Conservation (phyloP, 2,329 filamentous ascomycete species). For the Pseudogymnoascus sp. region DNA sequence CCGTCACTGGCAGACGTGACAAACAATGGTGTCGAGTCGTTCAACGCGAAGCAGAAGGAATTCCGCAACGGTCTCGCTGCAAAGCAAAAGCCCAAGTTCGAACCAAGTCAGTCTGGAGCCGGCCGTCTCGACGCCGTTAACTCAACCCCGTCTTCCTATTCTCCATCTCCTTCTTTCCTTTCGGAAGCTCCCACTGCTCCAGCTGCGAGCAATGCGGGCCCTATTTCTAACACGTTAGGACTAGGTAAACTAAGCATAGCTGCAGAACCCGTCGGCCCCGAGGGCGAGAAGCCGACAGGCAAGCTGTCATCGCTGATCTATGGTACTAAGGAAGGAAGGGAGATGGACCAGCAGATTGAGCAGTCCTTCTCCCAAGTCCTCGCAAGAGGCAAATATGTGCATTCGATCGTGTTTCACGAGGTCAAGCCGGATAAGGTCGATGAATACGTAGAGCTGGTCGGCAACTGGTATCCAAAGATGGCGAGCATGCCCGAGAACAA, state of each 20-base stretch:
- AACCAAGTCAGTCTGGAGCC: conserved; percentile 66
- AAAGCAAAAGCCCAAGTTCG: conserved; percentile 68
- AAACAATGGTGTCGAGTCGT: conserved; percentile 61
- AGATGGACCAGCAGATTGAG: conserved; percentile 93
- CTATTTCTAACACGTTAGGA: conserved; percentile 33
- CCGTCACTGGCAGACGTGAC: conserved; percentile 85
- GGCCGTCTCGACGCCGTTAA: conserved; percentile 38
- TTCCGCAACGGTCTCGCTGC: conserved; percentile 78
- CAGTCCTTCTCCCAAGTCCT: conserved; percentile 92
- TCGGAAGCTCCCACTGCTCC: conserved; percentile 34
- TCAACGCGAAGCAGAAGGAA: conserved; percentile 75
- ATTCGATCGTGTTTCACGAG: conserved; percentile 93
- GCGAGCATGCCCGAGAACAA: conserved; percentile 79
- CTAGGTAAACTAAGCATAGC: conserved; percentile 55
- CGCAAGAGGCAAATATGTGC: conserved; percentile 94
- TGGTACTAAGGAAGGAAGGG: conserved; percentile 88
- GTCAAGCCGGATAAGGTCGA: conserved; percentile 94
- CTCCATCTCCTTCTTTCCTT: conserved; percentile 30
- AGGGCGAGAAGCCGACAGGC: conserved; percentile 57
- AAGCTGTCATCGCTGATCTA: conserved; percentile 86
- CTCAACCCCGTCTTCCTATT: conserved; percentile 35
- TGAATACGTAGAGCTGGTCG: conserved; percentile 85
- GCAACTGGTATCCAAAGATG: conserved; percentile 87
- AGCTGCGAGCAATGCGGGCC: conserved; percentile 38
- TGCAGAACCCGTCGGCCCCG: conserved; percentile 53